Evolutionary conservation across 2,329 filamentous ascomycete species (phyloP).

Genomic region (Daldinia sp.): DNA sequence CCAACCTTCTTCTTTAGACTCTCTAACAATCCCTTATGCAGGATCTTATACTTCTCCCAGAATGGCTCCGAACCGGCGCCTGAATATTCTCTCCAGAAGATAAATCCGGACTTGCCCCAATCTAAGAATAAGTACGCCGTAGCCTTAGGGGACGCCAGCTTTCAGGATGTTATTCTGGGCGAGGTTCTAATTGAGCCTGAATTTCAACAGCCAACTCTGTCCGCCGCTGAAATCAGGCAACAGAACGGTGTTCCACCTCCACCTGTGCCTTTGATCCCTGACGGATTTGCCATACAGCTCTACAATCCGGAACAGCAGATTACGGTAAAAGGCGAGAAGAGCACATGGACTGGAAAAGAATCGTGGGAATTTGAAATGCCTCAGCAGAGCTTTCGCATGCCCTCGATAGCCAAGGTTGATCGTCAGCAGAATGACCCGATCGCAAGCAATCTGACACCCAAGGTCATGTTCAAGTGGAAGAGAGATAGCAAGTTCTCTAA

Average conservation of each 20-base stretch:
- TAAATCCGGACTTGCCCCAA: slow-evolving; percentile 72
- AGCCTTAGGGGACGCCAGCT: slow-evolving; percentile 83
- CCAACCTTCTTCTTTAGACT: slow-evolving; percentile 71
- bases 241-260: slow-evolving; percentile 71
- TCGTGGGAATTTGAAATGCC: slow-evolving; percentile 95
- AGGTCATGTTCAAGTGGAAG: slow-evolving; percentile 87
- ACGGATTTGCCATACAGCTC: slow-evolving; percentile 82
- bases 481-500: slow-evolving; percentile 85
- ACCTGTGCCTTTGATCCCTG: slow-evolving; percentile 77
- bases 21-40: slow-evolving; percentile 63
- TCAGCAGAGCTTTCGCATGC: slow-evolving; percentile 80
- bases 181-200: slow-evolving; percentile 86
- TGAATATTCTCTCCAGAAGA: slow-evolving; percentile 81
- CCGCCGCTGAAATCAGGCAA: slow-evolving; percentile 80
- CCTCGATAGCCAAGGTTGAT: slow-evolving; percentile 81
- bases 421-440: slow-evolving; percentile 70
- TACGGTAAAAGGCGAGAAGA: slow-evolving; percentile 72
- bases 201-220: slow-evolving; percentile 84
- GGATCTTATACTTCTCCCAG: slow-evolving; percentile 67
- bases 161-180: slow-evolving; percentile 82
- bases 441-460: slow-evolving; percentile 67
- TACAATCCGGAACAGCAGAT: slow-evolving; percentile 94
- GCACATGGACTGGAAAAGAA: slow-evolving; percentile 81
- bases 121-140: slow-evolving; percentile 86
- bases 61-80: slow-evolving; percentile 82